Conservation (phyloP, 148 eudicot genomes). For the Camellia granthamiana region DNA sequence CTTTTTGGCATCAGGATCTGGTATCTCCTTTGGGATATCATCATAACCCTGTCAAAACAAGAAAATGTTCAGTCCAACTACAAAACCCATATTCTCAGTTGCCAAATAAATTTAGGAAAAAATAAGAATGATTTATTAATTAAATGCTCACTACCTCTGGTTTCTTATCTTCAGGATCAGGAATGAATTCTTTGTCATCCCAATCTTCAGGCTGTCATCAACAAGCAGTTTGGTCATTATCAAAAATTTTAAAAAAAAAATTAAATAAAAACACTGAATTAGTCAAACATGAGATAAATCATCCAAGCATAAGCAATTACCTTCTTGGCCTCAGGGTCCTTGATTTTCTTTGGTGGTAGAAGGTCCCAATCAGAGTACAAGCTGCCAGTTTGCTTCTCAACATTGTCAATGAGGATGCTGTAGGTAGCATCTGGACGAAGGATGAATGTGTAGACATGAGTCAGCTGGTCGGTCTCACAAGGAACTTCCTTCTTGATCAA, state of each 20-base stretch:
- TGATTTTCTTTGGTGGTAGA: conserved; percentile 83
- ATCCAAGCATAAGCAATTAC: conserved; percentile 23
- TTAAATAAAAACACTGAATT: neutral
- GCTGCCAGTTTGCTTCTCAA: conserved; percentile 85
- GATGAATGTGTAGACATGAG: conserved; percentile 88
- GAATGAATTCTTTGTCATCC: conserved; percentile 93
- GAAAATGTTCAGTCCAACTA: neutral
- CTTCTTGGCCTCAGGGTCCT: conserved; percentile 93
- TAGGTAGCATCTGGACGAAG: conserved; percentile 95
- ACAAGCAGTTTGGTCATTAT: conserved; percentile 18
- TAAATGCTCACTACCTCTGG: conserved; percentile 57
- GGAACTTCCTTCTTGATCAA: conserved; percentile 95
- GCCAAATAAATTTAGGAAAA: neutral
- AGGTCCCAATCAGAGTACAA: conserved; percentile 80
- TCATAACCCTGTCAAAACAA: conserved; percentile 62
- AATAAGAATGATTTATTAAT: neutral
- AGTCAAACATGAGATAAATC: neutral
- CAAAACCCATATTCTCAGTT: neutral
- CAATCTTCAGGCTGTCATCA: conserved; percentile 83
- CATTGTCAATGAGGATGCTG: conserved; percentile 84
- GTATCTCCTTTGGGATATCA: conserved; percentile 87
- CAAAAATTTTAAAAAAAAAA: neutral
- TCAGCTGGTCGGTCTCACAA: conserved; percentile 92
- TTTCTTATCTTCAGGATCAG: conserved; percentile 94
- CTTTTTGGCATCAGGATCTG: conserved; percentile 90